Evolutionary conservation across 371 early-diverging fungal genomes (phyloP).

Genomic region (Lichtheimia ramosa): DNA sequence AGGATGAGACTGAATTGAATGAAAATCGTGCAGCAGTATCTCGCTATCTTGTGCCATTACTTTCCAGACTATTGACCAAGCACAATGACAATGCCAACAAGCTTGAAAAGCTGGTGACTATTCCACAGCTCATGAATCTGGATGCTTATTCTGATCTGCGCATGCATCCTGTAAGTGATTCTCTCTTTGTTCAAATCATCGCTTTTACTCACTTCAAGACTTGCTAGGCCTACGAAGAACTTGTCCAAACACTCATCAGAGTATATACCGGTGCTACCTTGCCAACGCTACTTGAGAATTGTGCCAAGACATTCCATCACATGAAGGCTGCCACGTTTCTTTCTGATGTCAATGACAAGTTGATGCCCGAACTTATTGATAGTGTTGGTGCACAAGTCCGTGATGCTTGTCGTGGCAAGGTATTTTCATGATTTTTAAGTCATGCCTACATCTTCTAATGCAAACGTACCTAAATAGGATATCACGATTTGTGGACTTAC

Average conservation of each 20-base stretch:
- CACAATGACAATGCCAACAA: slow-evolving; percentile 58
- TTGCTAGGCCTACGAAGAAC: slow-evolving; percentile 52
- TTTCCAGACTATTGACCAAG: slow-evolving; percentile 70
- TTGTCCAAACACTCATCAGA: slow-evolving; percentile 59
- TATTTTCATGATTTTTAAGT: neutral
- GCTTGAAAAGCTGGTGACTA: slow-evolving; percentile 50
- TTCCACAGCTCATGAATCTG: slow-evolving; percentile 62
- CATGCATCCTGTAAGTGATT: slow-evolving; percentile 51
- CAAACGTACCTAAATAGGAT: slow-evolving; percentile 32
- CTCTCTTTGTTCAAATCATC: neutral
- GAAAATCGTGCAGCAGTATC: slow-evolving; percentile 49
- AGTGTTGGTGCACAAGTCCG: slow-evolving; percentile 41
- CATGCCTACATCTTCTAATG: neutral
- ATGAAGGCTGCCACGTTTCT: slow-evolving; percentile 42
- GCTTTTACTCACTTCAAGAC: neutral
- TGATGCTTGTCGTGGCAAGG: slow-evolving; percentile 41
- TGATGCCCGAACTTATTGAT: slow-evolving; percentile 39
- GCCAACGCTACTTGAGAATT: slow-evolving; percentile 27
- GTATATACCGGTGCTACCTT: slow-evolving; percentile 56
- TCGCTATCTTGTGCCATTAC: slow-evolving; percentile 50
- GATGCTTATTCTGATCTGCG: slow-evolving; percentile 67
- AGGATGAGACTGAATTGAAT: slow-evolving; percentile 27
- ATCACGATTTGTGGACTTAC: slow-evolving; percentile 37
- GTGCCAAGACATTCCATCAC: slow-evolving; percentile 42
- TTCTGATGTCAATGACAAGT: slow-evolving; percentile 30